Base-by-base conservation (phyloP, 192 early-diverging fungal species). In the Linnemannia exigua region DNA sequence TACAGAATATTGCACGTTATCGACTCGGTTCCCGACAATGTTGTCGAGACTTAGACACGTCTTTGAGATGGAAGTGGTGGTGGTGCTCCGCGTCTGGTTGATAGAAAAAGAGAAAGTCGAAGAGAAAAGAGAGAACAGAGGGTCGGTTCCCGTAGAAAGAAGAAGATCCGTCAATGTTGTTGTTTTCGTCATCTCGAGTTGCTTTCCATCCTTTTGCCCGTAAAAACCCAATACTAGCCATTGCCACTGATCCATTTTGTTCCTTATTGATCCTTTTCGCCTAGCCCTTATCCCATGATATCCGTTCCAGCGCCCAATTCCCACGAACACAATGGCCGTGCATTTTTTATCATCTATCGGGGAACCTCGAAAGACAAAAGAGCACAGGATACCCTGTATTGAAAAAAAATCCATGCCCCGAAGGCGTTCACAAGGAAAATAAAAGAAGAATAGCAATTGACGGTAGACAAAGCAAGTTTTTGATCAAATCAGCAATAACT, bases 21-120 rank as follows among this genome's bases (percentile, higher is more conserved):
- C 58, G 28, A 15, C 58, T 63, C 28, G 58, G 58, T 25, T 63
- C 25, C 28, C 58, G 58, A 63, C n/a, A n/a, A n/a, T n/a, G n/a
- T 11, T 54, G 52, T 44, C 33, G 16, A n/a, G 72, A 66, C 75
- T 74, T 80, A 86, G 75, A 80, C 74, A 35, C 84, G 84, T 86
- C 84, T 70, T 70, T 86, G 84, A 44, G 84, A 78, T 80, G 84
- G 84, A 72, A 78, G 84, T 8, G 84, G 84, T 79, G 84, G 84
- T 86, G 84, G 84, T 28, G 74, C 78, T 70, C 77, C 84, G 44
- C 84, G 78, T 67, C 84, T 79, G 74, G 41, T 41, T 19, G 58
- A 25, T 5, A 75, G 31, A 47, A 50, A 6, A 41, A 72, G 28
- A 50, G 22, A 72, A 19, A 74, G 70, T 80, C 38, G 67, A 37